Conservation (phyloP, 306 rosid genomes). For the Vigna angularis region DNA sequence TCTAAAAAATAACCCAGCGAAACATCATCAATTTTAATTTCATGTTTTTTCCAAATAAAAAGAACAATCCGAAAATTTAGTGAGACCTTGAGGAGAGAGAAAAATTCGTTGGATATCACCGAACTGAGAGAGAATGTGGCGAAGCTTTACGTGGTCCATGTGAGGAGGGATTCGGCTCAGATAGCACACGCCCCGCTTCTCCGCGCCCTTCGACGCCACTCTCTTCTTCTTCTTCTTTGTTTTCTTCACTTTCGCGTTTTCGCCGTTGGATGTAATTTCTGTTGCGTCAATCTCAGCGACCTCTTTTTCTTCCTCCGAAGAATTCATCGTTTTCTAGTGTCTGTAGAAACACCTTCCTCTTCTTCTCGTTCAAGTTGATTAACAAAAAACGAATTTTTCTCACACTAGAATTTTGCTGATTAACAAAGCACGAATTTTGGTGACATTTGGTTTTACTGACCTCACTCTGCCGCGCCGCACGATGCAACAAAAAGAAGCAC, state of each 20-base stretch:
- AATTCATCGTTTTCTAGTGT: background rate
- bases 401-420: too few relatives aligned
- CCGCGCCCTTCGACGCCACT: background rate
- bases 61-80: background rate
- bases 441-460: too few relatives aligned
- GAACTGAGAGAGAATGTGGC: slow-evolving; percentile 71
- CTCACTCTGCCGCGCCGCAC: too few relatives aligned
- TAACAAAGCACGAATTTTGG: too few relatives aligned
- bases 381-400: background rate
- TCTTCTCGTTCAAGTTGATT: background rate
- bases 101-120: slow-evolving; percentile 79
- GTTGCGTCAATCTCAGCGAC: background rate
- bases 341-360: background rate
- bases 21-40: too few relatives aligned
- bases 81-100: slow-evolving; percentile 68
- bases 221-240: background rate
- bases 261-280: background rate
- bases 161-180: slow-evolving; percentile 86
- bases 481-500: too few relatives aligned
- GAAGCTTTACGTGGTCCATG: slow-evolving; percentile 78
- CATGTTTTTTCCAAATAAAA: background rate
- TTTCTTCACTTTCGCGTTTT: background rate
- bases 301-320: background rate
- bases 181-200: slow-evolving; percentile 80
- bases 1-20: too few relatives aligned